Evolutionary conservation across 1,284 basidiomycete species (phyloP), one percentile per base, ranked within the genome.

Genomic region (Polyporus tsugae): DNA sequence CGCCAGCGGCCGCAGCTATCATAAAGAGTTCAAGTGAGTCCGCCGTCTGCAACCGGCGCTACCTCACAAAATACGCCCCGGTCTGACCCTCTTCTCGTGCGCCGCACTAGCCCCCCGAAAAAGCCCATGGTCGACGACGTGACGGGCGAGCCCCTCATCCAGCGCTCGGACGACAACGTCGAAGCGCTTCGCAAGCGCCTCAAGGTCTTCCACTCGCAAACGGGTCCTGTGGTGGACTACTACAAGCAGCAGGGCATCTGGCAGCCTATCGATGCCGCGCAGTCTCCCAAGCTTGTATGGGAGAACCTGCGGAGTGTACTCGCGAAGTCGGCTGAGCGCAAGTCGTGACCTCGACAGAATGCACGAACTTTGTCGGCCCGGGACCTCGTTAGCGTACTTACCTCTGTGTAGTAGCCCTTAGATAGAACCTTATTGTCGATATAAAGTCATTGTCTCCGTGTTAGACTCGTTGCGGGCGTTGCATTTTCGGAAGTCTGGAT

Each of bases 221-320:
- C 97, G 29, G 93, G 92, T 4, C 96, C 97, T 39, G 97, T 99
- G 36, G 94, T 96, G n/a, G 95, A 95, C 64, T 98, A 98, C 86
- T 99, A 99, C 89, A 94, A 93, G 82, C 87, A 88, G 75, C 93
- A 95, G 77, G 93, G 94, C 61, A 87, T 97, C 63, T 97, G 95
- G 95, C 84, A 87, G 65, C 92, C 92, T 57, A 88, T 99, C 73
- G 97, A 99, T 79, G 97, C 96, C 67, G 93, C 96, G 36, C 97
- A 99, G 84, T 89, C 91, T 55, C 97, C 97, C 19, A 88, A 86
- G 71, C 87, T 98, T 68, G 97, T 99, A 36, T 99, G 97, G 97
- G 90, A 93, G 73, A 91, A 89, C 81, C 82, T 98, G 75, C 83
- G 86, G 68, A 86, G 88, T 75, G 82, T 91, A 62, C 93, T 93